Percentiles rank a stretch among this genome's conserved stretches.
Conservation (phyloP, 1,284 basidiomycete species). For the Ustanciosporium gigantosporum region DNA sequence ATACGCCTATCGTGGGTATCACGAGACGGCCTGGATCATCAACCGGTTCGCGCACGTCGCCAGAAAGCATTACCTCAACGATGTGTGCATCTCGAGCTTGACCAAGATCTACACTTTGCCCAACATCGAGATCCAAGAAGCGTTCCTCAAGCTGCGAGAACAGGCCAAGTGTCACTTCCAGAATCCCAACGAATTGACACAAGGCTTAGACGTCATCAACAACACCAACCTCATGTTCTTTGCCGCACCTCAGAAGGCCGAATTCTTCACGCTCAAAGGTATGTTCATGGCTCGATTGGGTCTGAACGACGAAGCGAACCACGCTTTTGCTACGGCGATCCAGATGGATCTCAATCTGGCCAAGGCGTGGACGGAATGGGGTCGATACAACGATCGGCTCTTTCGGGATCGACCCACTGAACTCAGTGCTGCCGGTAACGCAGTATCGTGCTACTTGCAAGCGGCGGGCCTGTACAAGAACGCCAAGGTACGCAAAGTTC, state of each 20-base stretch:
- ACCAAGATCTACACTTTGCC: constrained; percentile 98
- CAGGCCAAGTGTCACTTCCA: constrained; percentile 99
- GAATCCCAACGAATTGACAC: constrained; percentile 86
- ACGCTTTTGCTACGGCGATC: constrained; percentile 74
- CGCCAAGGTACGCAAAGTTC: constrained; percentile 86
- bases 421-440: constrained; percentile 72
- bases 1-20: constrained; percentile 95
- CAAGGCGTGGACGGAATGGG: constrained; percentile 99
- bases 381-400: constrained; percentile 87
- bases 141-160: constrained; percentile 96
- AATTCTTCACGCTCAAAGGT: constrained; percentile 98
- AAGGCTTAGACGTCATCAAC: constrained; percentile 97
- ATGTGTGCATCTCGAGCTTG: constrained; percentile 91
- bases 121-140: constrained; percentile 99
- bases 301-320: constrained; percentile 86
- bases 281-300: constrained; percentile 94
- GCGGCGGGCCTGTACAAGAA: constrained; percentile 95
- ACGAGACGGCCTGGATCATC: constrained; percentile 99
- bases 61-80: constrained; percentile 91
- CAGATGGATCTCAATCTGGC: constrained; percentile 93
- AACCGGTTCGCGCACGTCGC: constrained; percentile 99
- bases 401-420: constrained; percentile 69
- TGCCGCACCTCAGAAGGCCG: constrained; percentile 89
- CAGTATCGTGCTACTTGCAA: constrained; percentile 96
- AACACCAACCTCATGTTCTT: constrained; percentile 99